Conservation (phyloP, 2,329 filamentous ascomycete species). For the Botrytis hyacinthi region DNA sequence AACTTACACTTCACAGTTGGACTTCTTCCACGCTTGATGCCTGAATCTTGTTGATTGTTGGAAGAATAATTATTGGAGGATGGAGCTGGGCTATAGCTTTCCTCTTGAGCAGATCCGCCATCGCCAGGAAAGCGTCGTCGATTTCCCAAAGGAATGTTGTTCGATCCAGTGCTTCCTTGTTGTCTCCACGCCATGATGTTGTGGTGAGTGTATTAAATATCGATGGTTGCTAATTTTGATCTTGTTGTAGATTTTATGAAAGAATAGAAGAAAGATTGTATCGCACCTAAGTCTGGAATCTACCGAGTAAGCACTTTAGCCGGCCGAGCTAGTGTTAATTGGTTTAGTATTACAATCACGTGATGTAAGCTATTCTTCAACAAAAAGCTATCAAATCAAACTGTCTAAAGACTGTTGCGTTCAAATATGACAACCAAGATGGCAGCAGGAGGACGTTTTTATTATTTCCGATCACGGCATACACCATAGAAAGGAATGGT, state of each 20-base stretch:
- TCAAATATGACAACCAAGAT: neutral
- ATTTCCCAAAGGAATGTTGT: slow-evolving; percentile 93
- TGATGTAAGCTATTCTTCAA: neutral
- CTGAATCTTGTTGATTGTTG: slow-evolving; percentile 34
- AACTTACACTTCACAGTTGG: slow-evolving; percentile 69
- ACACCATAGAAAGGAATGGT: neutral
- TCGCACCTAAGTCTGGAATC: neutral
- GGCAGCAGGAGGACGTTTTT: neutral
- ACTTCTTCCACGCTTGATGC: slow-evolving; percentile 84
- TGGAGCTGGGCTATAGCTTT: slow-evolving; percentile 33
- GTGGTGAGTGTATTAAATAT: slow-evolving; percentile 1
- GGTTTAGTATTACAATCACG: rapidly evolving
- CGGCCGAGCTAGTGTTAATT: neutral
- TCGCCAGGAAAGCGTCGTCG: slow-evolving; percentile 75
- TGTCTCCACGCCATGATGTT: slow-evolving; percentile 63
- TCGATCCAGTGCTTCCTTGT: slow-evolving; percentile 92
- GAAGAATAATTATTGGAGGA: slow-evolving; percentile 22
- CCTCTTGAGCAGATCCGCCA: slow-evolving; percentile 39
- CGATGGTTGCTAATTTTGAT: neutral
- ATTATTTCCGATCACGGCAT: too few species aligned
- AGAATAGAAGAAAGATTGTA: neutral
- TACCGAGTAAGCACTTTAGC: neutral
- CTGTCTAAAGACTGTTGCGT: neutral
- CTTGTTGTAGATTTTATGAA: neutral
- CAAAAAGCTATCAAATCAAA: neutral